A percentile compares a stretch with the other conserved stretches of the same genome.
phyloP scores from a whole-genome alignment of 2,329 filamentous ascomycete genomes.

The Helotiales sp. region DNA sequence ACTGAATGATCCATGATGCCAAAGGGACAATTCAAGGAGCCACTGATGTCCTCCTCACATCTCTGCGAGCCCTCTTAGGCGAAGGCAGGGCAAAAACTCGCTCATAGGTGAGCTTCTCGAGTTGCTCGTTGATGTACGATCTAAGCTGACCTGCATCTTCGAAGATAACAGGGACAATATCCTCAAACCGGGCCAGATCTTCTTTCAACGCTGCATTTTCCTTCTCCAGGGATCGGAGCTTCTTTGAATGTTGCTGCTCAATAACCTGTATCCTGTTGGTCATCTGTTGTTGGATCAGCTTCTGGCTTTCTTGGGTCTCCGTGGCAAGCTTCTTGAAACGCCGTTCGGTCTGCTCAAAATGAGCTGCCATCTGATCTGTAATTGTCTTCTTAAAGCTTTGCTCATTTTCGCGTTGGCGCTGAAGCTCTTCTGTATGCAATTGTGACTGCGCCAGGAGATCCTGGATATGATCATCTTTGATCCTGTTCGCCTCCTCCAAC shows the following conservation, averaged over 20 bases:
- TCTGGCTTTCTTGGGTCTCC: neutral
- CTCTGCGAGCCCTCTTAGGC: neutral
- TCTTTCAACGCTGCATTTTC: neutral
- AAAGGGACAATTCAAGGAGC: neutral
- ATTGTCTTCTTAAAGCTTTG: constrained; percentile 5
- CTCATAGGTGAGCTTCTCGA: neutral
- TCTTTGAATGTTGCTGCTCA: neutral
- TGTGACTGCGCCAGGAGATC: constrained; percentile 7
- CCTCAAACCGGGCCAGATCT: neutral
- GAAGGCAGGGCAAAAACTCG: neutral
- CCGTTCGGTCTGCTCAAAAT: constrained; percentile 2
- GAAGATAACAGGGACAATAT: neutral
- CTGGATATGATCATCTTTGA: neutral
- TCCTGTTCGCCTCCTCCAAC: neutral
- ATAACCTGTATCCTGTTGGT: neutral
- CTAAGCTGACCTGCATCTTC: neutral
- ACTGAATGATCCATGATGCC: neutral
- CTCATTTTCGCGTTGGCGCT: constrained; percentile 6
- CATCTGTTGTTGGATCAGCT: neutral
- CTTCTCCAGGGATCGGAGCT: constrained; percentile 1
- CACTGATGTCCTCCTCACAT: neutral
- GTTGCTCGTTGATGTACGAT: neutral
- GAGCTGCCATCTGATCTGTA: constrained; percentile 7
- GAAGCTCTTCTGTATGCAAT: constrained; percentile 5
- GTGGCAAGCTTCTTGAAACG: neutral